These are phyloP conservation scores for Curvularia verruculosa DNA, from an alignment of 2,329 filamentous ascomycete genomes.

Conservation along the genomic window DNA sequence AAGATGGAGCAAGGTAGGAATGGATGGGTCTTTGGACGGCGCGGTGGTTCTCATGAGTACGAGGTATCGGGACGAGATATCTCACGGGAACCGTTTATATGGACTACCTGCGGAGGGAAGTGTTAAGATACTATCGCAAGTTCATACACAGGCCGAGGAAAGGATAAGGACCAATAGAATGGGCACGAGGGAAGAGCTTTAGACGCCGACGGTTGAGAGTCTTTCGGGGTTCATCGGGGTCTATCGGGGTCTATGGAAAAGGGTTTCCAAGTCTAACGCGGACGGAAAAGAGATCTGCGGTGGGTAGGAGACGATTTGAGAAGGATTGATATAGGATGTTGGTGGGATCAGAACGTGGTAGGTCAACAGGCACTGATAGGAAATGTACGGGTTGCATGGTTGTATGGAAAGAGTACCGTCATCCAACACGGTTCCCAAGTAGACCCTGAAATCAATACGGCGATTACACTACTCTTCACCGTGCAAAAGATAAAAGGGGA, in stretches of 20 bases:
- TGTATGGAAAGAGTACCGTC: background rate
- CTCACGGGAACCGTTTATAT: background rate
- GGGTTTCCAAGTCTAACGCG: background rate
- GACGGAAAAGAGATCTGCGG: background rate
- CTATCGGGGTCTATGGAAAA: background rate
- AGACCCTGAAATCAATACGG: background rate
- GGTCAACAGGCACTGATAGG: background rate
- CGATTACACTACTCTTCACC: background rate
- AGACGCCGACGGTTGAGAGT: background rate
- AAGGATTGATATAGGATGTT: background rate
- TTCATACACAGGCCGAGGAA: background rate
- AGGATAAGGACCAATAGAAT: background rate
- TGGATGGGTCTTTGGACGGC: background rate
- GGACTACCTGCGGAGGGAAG: background rate
- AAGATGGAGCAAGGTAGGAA: background rate
- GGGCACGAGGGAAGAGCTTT: background rate
- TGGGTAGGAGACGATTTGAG: background rate
- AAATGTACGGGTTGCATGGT: background rate
- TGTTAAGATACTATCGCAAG: background rate
- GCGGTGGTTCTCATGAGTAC: background rate
- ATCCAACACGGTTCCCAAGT: background rate
- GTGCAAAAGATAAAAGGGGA: background rate
- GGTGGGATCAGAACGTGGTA: background rate
- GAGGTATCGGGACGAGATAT: background rate
- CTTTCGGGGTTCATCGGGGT: background rate